Conservation (phyloP, 495 filamentous ascomycete species). For the Penicillium silybi region DNA sequence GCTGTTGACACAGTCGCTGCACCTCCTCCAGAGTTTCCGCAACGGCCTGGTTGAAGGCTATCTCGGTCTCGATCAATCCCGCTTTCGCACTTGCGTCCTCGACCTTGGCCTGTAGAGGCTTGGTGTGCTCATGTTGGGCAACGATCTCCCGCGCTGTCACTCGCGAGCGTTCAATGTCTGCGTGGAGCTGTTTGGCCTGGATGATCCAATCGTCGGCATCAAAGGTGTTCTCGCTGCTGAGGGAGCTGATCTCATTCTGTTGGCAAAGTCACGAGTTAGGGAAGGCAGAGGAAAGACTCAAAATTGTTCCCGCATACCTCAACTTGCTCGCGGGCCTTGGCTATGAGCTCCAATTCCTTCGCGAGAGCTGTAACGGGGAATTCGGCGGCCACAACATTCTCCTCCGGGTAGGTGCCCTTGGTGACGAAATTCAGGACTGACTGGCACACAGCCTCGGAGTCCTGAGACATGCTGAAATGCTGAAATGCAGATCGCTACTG, state of each 20-base stretch:
- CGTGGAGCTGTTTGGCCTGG: conserved; percentile 77
- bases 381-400: conserved; percentile 61
- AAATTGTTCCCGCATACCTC: conserved; percentile 48
- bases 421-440: conserved; percentile 69
- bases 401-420: conserved; percentile 71
- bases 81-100: conserved; percentile 68
- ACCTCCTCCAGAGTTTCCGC: conserved; percentile 58
- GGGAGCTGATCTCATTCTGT: conserved; percentile 64
- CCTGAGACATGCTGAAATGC: conserved; percentile 5
- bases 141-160: conserved; percentile 71
- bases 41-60: conserved; percentile 70
- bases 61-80: conserved; percentile 67
- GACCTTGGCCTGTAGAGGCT: conserved; percentile 53
- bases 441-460: conserved; percentile 45
- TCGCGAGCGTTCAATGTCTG: conserved; percentile 72
- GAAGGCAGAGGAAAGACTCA: not conserved
- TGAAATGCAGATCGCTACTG: not conserved
- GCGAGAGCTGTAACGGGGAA: conserved; percentile 57
- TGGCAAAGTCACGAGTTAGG: not conserved
- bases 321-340: conserved; percentile 60
- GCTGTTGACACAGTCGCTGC: conserved; percentile 35
- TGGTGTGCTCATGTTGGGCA: conserved; percentile 61
- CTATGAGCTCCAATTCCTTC: conserved; percentile 60
- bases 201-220: conserved; percentile 81
- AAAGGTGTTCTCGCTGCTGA: conserved; percentile 68